A percentile compares a stretch with the other conserved stretches of the same genome.
Conservation (phyloP, 2,329 filamentous ascomycete species). For the Thermoascus crustaceus region DNA sequence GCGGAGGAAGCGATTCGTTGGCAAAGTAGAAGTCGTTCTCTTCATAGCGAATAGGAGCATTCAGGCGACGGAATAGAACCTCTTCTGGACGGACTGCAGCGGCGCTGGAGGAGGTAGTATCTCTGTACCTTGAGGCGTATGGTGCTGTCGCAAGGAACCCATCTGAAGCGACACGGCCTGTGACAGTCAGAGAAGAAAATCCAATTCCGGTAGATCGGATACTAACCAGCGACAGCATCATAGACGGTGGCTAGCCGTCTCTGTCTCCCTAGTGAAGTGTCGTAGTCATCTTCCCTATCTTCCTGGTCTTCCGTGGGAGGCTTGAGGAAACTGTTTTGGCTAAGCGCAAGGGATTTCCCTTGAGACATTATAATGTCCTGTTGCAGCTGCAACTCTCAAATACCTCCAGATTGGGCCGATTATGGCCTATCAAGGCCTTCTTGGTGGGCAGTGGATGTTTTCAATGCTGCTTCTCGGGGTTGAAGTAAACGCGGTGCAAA, state of each 20-base stretch:
- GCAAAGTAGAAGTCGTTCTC: slow-evolving; percentile 51
- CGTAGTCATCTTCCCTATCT: slow-evolving; percentile 6
- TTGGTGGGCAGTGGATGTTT: not conserved
- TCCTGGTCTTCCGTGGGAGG: slow-evolving; percentile 8
- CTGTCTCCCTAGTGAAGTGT: slow-evolving; percentile 8
- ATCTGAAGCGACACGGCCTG: slow-evolving; percentile 39
- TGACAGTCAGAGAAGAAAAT: slow-evolving; percentile 9
- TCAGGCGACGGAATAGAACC: slow-evolving; percentile 46
- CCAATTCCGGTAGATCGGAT: not conserved
- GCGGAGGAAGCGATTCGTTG: slow-evolving; percentile 36
- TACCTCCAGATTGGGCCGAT: not conserved
- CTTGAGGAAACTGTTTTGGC: slow-evolving; percentile 13
- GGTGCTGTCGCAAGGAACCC: slow-evolving; percentile 23
- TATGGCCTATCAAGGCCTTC: not conserved
- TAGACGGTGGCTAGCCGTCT: slow-evolving; percentile 43
- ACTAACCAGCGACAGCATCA: slow-evolving; percentile 50
- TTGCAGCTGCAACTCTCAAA: too few relatives aligned
- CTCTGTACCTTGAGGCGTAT: slow-evolving; percentile 22
- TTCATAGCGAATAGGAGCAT: slow-evolving; percentile 43
- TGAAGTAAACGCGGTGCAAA: too few relatives aligned
- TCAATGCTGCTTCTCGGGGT: not conserved
- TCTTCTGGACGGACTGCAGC: slow-evolving; percentile 48
- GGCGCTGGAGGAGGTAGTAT: slow-evolving; percentile 26
- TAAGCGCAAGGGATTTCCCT: slow-evolving; percentile 13
- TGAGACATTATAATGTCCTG: slow-evolving; percentile 14